phyloP scores from a whole-genome alignment of 495 filamentous ascomycete species.

The Podospora conica region DNA sequence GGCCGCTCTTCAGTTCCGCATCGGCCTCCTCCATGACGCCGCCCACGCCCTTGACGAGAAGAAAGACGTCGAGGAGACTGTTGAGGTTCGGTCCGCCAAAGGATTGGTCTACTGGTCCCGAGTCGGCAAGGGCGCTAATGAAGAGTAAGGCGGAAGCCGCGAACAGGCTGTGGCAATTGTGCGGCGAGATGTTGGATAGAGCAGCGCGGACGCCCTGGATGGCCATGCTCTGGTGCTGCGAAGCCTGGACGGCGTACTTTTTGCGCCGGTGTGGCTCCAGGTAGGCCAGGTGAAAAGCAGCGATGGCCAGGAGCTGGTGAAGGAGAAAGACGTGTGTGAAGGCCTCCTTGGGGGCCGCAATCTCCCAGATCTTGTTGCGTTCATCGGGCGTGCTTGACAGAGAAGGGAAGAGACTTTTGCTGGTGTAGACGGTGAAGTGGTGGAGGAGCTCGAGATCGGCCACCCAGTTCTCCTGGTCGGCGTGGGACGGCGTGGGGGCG shows the following conservation, averaged over 20 bases:
- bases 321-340: slow-evolving; percentile 23
- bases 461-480: slow-evolving; percentile 15
- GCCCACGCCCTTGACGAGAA: slow-evolving; percentile 23
- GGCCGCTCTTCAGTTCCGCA: slow-evolving; percentile 12
- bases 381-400: neutral
- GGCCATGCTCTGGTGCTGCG: slow-evolving; percentile 23
- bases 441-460: slow-evolving; percentile 27
- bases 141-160: slow-evolving; percentile 23
- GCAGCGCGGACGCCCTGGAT: slow-evolving; percentile 19
- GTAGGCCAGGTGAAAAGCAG: slow-evolving; percentile 25
- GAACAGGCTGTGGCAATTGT: slow-evolving; percentile 27
- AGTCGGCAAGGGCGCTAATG: slow-evolving; percentile 18
- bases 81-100: slow-evolving; percentile 13
- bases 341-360: slow-evolving; percentile 18
- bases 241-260: slow-evolving; percentile 14
- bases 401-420: slow-evolving; percentile 11
- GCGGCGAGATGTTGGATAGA: slow-evolving; percentile 19
- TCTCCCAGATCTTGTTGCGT: slow-evolving; percentile 15
- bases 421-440: slow-evolving; percentile 21
- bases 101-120: neutral
- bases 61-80: slow-evolving; percentile 20
- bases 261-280: slow-evolving; percentile 12
- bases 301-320: slow-evolving; percentile 25
- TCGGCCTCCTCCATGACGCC: slow-evolving; percentile 17
- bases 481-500: slow-evolving; percentile 6